Percentiles rank a stretch among this genome's conserved stretches.
phyloP scores from a whole-genome alignment of 1,284 basidiomycete species.

The Volvariella volvacea region DNA sequence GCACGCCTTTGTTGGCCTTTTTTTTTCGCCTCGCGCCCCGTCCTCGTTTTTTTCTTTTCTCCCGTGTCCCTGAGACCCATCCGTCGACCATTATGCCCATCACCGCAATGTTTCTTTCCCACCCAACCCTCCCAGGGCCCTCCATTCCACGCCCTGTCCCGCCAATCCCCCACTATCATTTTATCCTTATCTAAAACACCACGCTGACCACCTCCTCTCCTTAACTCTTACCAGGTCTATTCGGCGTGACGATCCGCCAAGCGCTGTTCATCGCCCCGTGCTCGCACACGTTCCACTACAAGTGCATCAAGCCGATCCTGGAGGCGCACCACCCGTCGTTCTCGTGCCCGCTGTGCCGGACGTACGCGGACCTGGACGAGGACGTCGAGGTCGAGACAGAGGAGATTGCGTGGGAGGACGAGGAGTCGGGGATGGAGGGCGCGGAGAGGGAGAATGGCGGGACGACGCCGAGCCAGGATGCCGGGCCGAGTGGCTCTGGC shows the following conservation, averaged over 20 bases:
- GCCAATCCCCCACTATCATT: no score
- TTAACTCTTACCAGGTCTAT: constrained; percentile 53
- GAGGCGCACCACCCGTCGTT: constrained; percentile 89
- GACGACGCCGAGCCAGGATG: not conserved
- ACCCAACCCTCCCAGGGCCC: not conserved
- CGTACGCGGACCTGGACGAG: constrained; percentile 91
- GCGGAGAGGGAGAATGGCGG: constrained; percentile 2
- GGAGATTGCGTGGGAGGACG: constrained; percentile 19
- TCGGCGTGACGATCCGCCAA: constrained; percentile 91
- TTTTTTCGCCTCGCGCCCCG: constrained; percentile 1
- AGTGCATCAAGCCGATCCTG: constrained; percentile 92
- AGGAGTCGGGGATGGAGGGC: constrained; percentile 10
- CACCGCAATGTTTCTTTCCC: no score
- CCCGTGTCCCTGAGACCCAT: not conserved
- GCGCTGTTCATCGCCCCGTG: constrained; percentile 96
- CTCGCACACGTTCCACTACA: constrained; percentile 97
- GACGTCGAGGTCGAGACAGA: constrained; percentile 78
- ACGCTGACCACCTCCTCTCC: not conserved
- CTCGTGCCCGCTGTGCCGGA: constrained; percentile 90
- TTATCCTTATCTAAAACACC: constrained; percentile 2
- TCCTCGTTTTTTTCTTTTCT: not conserved
- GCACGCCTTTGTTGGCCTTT: not conserved
- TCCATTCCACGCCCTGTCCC: constrained; percentile 2
- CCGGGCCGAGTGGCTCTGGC: not conserved
- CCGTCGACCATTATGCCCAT: no score